phyloP scores from a whole-genome alignment of 2,329 filamentous ascomycete genomes.

The Iodosphaeria phyllophila region DNA sequence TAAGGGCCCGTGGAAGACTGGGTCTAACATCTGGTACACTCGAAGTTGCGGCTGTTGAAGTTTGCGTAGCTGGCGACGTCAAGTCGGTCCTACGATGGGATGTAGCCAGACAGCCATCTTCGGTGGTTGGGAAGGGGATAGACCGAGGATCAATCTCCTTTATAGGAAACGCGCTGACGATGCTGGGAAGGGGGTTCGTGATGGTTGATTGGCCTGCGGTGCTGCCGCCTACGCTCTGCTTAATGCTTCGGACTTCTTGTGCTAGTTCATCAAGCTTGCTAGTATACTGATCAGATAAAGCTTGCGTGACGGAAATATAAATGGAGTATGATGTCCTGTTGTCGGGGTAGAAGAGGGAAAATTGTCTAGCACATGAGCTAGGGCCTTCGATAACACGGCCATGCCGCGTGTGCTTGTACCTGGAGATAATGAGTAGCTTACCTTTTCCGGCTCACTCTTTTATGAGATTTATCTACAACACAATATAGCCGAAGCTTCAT shows the following conservation, averaged over 20 bases:
- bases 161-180: constrained; percentile 1
- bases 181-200: constrained; percentile 9
- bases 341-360: neutral
- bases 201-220: constrained; percentile 4
- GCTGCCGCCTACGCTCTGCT: constrained; percentile 24
- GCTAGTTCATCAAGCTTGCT: constrained; percentile 37
- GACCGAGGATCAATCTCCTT: constrained; percentile 1
- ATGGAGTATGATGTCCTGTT: neutral
- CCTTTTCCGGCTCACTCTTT: constrained; percentile 14
- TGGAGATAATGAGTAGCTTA: constrained; percentile 4
- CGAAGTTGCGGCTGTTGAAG: constrained; percentile 9
- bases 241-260: constrained; percentile 34
- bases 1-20: constrained; percentile 22
- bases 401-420: neutral
- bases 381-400: no score
- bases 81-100: constrained; percentile 5
- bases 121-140: constrained; percentile 3
- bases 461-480: constrained; percentile 14
- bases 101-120: constrained; percentile 2
- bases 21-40: constrained; percentile 8
- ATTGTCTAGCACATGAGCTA: neutral
- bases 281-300: neutral
- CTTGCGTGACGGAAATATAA: neutral
- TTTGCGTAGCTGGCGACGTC: constrained; percentile 11
- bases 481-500: constrained; percentile 11